These are phyloP conservation scores for Delonix regia DNA, from an alignment of 306 rosid species.

Conservation along the genomic window DNA sequence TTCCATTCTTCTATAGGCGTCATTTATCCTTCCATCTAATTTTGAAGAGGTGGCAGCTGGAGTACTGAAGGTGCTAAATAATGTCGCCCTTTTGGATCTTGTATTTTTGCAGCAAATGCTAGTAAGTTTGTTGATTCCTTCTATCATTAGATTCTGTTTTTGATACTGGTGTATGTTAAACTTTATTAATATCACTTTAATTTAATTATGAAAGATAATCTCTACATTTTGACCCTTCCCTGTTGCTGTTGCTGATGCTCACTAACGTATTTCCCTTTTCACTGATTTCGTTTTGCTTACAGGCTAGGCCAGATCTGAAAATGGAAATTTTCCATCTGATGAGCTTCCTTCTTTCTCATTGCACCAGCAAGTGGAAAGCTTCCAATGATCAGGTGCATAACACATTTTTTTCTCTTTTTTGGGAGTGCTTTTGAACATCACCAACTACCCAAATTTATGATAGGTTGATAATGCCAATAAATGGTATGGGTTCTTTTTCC, in stretches of 20 bases:
- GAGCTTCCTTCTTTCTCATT: constrained; percentile 96
- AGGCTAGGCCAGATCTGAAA: constrained; percentile 95
- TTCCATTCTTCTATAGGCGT: constrained; percentile 59
- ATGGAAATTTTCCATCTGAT: constrained; percentile 95
- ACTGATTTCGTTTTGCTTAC: constrained; percentile 41
- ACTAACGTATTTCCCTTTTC: constrained; percentile 30
- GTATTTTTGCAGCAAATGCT: constrained; percentile 90
- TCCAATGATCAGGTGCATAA: constrained; percentile 81
- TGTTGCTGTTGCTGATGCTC: neutral
- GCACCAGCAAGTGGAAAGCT: constrained; percentile 85
- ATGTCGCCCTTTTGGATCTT: constrained; percentile 90
- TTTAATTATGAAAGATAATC: constrained; percentile 20
- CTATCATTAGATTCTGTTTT: constrained; percentile 13
- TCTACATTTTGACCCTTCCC: neutral
- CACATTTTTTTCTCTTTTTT: neutral
- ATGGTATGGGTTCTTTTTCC: neutral
- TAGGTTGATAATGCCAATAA: neutral
- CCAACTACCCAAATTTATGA: neutral
- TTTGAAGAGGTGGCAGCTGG: constrained; percentile 98
- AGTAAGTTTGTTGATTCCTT: constrained; percentile 53
- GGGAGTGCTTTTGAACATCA: neutral
- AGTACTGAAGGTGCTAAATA: constrained; percentile 93
- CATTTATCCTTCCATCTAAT: constrained; percentile 90
- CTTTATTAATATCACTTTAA: constrained; percentile 3
- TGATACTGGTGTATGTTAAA: constrained; percentile 19